Evolutionary conservation across 2,329 filamentous ascomycete species (phyloP).

Genomic region (Fusarium sp.): DNA sequence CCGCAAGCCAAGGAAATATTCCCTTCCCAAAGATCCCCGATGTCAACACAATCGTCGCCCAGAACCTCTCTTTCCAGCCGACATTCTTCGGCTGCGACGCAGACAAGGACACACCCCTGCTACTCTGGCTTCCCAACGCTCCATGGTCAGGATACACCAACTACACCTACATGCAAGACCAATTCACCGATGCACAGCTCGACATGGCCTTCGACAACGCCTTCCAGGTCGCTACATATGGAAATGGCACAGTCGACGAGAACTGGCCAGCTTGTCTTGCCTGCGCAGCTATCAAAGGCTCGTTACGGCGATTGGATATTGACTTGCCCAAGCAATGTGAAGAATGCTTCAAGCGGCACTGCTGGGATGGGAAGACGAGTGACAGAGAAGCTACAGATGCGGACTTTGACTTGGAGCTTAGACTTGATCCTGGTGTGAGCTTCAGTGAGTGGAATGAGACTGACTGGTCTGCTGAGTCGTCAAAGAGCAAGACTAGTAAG

Average conservation of each 20-base stretch:
- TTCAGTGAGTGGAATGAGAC: conserved; percentile 42
- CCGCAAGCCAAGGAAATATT: conserved; percentile 42
- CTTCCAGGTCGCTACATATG: conserved; percentile 81
- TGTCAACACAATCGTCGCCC: conserved; percentile 43
- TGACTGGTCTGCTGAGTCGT: conserved; percentile 17
- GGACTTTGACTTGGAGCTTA: conserved; percentile 32
- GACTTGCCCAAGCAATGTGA: conserved; percentile 40
- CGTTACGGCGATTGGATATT: conserved; percentile 57
- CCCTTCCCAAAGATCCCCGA: conserved; percentile 46
- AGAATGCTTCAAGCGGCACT: conserved; percentile 43
- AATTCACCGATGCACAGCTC: conserved; percentile 43
- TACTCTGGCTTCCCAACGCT: conserved; percentile 47
- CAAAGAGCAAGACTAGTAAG: not conserved
- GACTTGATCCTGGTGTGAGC: conserved; percentile 38
- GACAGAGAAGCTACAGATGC: conserved; percentile 14
- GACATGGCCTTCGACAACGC: conserved; percentile 66
- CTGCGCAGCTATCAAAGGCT: conserved; percentile 80
- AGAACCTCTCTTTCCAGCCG: conserved; percentile 43
- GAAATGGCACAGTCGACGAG: conserved; percentile 75
- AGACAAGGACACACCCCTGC: conserved; percentile 34
- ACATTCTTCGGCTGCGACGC: conserved; percentile 48
- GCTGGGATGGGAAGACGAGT: conserved; percentile 41
- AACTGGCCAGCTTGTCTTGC: conserved; percentile 82
- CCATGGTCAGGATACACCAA: conserved; percentile 47
- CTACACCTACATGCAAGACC: conserved; percentile 38